Base-by-base conservation (phyloP, 306 rosid species). In the Hylodesmum podocarpum region DNA sequence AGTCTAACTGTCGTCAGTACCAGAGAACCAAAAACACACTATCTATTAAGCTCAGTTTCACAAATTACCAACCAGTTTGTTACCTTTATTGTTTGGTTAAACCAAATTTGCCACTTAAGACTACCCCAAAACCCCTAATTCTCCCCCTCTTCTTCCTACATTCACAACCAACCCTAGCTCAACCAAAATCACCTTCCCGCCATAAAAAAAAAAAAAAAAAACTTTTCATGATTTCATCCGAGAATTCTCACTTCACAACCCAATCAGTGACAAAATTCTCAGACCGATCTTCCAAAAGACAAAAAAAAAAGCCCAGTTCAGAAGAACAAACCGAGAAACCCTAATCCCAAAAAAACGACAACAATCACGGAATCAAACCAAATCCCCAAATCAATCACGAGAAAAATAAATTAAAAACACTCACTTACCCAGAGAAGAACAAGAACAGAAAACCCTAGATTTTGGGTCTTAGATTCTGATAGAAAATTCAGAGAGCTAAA, bases 401-500 rank as follows among this genome's bases (percentile, higher is more conserved):
- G 28, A 40, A 43, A 65, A 43, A 21, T 80, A 43, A 66, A 75
- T 55, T 51, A 47, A 69, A 59, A 53, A 44, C 43, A 51, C 73
- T 74, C 55, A 78, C 81, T 79, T 59, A 84, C 84, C 86, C 41
- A 66, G 37, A 25, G 86, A 70, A 62, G 46, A 49, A 78, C 49
- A 24, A 3, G 6, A n/a, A 39, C 40, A 58, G 63, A 69, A 40
- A 78, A 81, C 89, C 86, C 92, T 85, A 84, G 73, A 79, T 44
- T 75, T 83, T 84, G 78, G 84, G 92, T 49, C 51, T 81, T 65
- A 78, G 87, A 87, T 74, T 83, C 78, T 82, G 86, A 76, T 40
- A 73, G 83, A 62, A 81, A 84, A 83, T 87, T 81, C 82, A 80
- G 61, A 81, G 78, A 66, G 86, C 83, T 87, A 87, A 87, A 85